Conservation (phyloP, 371 early-diverging fungal species). For the Entomophthora muscae region DNA sequence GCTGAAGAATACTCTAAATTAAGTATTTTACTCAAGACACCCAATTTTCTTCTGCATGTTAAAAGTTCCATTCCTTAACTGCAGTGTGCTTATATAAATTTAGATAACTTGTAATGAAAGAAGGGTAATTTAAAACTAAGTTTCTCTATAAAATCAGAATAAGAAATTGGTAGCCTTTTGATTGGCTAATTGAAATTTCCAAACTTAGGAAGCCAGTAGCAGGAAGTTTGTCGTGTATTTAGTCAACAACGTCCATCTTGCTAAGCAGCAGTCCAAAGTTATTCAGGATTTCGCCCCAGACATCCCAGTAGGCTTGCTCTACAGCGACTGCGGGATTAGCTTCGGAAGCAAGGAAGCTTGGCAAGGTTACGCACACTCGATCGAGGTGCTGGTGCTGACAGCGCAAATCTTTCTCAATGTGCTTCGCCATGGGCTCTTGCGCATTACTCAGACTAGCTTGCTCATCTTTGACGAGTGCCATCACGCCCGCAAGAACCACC, state of each 20-base stretch:
- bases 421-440: constrained; percentile 44
- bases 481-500: constrained; percentile 64
- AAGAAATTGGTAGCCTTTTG: too few relatives aligned
- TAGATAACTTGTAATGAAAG: too few relatives aligned
- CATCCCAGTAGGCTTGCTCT: constrained; percentile 31
- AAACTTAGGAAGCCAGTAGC: not conserved
- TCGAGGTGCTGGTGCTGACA: constrained; percentile 71
- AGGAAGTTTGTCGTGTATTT: constrained; percentile 46
- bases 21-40: too few relatives aligned
- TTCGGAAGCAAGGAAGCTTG: constrained; percentile 37
- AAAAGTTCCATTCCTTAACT: too few relatives aligned
- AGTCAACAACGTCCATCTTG: constrained; percentile 74
- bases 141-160: too few relatives aligned
- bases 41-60: too few relatives aligned
- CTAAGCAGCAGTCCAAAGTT: constrained; percentile 62
- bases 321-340: constrained; percentile 48
- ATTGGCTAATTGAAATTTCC: too few relatives aligned
- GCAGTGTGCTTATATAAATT: too few relatives aligned
- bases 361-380: constrained; percentile 27
- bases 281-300: constrained; percentile 40
- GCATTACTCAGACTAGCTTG: constrained; percentile 44
- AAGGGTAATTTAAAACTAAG: too few relatives aligned
- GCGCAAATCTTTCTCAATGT: constrained; percentile 66
- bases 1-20: too few relatives aligned
- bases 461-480: constrained; percentile 90